phyloP scores from a whole-genome alignment of 768 basidiomycete species.

The Tylopilus subfusipes region DNA sequence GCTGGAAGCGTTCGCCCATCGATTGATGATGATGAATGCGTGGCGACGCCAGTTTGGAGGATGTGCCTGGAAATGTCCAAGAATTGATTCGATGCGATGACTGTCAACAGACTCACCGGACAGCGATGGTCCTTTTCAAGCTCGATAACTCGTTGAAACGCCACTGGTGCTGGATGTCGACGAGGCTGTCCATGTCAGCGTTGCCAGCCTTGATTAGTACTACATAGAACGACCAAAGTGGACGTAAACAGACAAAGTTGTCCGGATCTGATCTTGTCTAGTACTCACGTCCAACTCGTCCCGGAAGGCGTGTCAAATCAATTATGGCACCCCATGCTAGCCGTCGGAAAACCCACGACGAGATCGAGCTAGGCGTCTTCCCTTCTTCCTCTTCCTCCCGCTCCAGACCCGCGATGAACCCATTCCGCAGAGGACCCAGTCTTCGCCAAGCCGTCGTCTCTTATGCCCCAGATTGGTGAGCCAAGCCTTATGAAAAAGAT shows the following conservation, averaged over 20 bases:
- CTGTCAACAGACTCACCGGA: no score
- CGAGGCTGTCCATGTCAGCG: no score
- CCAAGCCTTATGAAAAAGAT: neutral
- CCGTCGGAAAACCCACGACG: neutral
- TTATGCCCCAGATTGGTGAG: conserved; percentile 76
- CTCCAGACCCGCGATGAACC: conserved; percentile 7
- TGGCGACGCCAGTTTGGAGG: no score
- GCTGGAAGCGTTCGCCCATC: no score
- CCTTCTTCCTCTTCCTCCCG: neutral
- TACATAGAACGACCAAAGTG: no score
- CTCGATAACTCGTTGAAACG: no score
- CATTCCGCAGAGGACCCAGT: conserved; percentile 10
- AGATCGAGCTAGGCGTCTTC: neutral
- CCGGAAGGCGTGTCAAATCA: neutral
- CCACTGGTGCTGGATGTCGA: no score
- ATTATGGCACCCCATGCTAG: neutral
- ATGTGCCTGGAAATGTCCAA: no score
- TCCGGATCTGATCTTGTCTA: neutral
- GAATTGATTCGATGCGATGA: no score
- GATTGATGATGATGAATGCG: no score
- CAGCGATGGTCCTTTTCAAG: no score
- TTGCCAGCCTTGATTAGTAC: no score
- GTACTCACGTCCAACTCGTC: neutral
- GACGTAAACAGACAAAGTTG: neutral
- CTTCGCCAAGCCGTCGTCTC: conserved; percentile 35